Evolutionary conservation across 192 early-diverging fungal species (phyloP).

Genomic region (Umbelopsis isabellina): DNA sequence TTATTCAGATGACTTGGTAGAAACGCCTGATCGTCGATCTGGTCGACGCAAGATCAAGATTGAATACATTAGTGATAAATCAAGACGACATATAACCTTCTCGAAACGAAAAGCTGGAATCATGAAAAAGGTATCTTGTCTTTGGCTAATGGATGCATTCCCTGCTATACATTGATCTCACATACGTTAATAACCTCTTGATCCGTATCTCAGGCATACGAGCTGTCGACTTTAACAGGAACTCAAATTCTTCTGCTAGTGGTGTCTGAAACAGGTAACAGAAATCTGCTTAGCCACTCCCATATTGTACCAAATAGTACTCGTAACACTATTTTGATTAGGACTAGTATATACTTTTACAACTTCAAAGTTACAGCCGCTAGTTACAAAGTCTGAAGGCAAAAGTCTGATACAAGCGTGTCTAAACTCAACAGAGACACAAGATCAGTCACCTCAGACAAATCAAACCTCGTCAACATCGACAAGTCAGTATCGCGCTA

Average conservation of each 20-base stretch:
- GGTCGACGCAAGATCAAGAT: slow-evolving; percentile 95
- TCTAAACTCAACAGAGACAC: slow-evolving; percentile 76
- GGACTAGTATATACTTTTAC: slow-evolving; percentile 95
- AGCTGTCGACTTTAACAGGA: slow-evolving; percentile 90
- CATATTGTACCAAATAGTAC: background rate
- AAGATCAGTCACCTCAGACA: background rate
- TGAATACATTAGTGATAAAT: slow-evolving; percentile 92
- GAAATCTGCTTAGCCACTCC: background rate
- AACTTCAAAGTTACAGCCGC: slow-evolving; percentile 89
- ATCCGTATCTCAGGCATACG: slow-evolving; percentile 66
- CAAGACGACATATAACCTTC: slow-evolving; percentile 90
- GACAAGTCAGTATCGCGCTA: no score
- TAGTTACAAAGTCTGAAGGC: slow-evolving; percentile 88
- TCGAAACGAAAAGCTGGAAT: slow-evolving; percentile 93
- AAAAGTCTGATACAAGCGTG: slow-evolving; percentile 92
- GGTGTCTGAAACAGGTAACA: slow-evolving; percentile 83
- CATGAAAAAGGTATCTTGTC: slow-evolving; percentile 84
- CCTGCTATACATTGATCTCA: background rate
- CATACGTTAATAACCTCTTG: background rate
- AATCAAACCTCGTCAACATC: background rate
- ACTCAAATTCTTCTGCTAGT: slow-evolving; percentile 93
- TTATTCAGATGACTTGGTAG: background rate
- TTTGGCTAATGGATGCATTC: background rate
- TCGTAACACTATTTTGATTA: background rate
- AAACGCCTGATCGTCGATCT: slow-evolving; percentile 39